Evolutionary conservation across 192 early-diverging fungal species (phyloP).

Genomic region (Rhizoclosmatium globosum): DNA sequence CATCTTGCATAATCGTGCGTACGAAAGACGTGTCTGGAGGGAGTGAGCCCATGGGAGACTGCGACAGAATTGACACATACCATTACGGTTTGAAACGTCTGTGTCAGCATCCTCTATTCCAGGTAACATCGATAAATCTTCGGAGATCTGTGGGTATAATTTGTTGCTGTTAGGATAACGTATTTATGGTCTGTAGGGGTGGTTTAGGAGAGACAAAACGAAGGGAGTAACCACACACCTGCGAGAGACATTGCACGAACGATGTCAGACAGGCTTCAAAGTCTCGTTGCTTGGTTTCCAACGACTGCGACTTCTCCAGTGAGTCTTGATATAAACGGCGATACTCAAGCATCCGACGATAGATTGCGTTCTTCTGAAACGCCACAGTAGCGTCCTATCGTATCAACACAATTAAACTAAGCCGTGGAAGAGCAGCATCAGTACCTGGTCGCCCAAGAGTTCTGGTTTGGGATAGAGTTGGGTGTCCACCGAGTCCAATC

Average conservation of each 20-base stretch:
- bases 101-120: not conserved
- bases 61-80: not conserved
- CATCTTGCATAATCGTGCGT: not conserved
- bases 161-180: not conserved
- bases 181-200: not conserved
- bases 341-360: slow-evolving; percentile 60
- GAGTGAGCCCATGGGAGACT: not conserved
- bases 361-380: slow-evolving; percentile 65
- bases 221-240: slow-evolving; percentile 6
- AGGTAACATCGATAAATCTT: not conserved
- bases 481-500: no score
- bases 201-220: not conserved
- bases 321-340: slow-evolving; percentile 38
- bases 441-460: no score
- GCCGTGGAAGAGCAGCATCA: no score
- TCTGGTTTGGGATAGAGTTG: no score
- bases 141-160: slow-evolving; percentile 4
- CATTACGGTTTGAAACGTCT: not conserved
- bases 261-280: slow-evolving; percentile 23
- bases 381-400: slow-evolving; percentile 41
- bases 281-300: slow-evolving; percentile 28
- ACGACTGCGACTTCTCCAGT: slow-evolving; percentile 1
- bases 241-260: slow-evolving; percentile 1
- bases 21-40: slow-evolving; percentile 21
- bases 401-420: no score